Base-by-base conservation (phyloP, 1,139 yeast genomes). In the Nakaseomyces nivariensis region DNA sequence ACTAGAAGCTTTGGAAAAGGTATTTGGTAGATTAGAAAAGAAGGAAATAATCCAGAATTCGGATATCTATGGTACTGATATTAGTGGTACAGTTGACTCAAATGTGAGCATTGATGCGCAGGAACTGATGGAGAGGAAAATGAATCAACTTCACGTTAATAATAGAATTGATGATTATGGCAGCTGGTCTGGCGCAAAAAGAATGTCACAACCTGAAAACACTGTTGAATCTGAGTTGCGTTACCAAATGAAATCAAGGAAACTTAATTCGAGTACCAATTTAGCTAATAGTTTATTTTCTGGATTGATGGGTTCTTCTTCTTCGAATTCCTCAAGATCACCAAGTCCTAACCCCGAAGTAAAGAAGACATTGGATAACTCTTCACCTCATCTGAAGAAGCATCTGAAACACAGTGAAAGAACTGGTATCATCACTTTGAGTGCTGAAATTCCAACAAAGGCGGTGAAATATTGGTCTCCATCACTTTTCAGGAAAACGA, bases 381-480 rank as follows among this genome's bases (percentile, higher is more conserved):
- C 44, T 29, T 41, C 44, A 3, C 9, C 44, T 4, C 22, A 41
- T 41, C 13, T 41, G 36, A 41, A 41, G 27, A 41, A 29, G 13
- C 44, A 41, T 17, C 13, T 41, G 25, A 41, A 29, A 41, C 44
- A 41, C n/a, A 24, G 27, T 22, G 55, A 49, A 25, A 54, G 48
- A 25, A 52, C 54, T 13, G 62, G 63, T 7, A 47, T 60, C 25
- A 59, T 60, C 11, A 48, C 58, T 25, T 26, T 57, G 10, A 49
- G 53, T 10, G 53, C 59, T 10, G 47, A 52, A 13, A 48, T 54
- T 25, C 61, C 62, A 7, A 52, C 52, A 24, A 57, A 56, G 41
- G 68, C 70, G 48, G 50, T 68, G 13, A 68, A 69, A 3, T 69
- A 73, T 49, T 52, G 64, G 31, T 60, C 66, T 8, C 71, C 72